Evolutionary conservation across 139 green algal genomes (phyloP), one percentile per base, ranked within the genome.

Genomic region (Picochlorum sp.): DNA sequence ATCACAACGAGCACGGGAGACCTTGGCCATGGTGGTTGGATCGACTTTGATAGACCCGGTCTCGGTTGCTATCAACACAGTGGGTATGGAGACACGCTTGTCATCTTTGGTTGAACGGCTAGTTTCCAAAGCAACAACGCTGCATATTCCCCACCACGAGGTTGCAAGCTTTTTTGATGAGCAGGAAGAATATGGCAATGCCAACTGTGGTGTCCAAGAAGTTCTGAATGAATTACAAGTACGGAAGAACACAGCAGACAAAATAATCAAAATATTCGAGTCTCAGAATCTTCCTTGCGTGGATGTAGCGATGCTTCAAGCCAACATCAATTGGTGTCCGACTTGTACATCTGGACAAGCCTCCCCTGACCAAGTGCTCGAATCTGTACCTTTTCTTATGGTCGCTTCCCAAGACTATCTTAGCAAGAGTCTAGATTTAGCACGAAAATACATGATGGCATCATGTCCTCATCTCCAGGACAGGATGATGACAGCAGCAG

Each of bases 11-110:
- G 83, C 83, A 13, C 66, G 73, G 61, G 38, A 75, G 15, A 56
- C 81, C 66, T 69, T 86, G 14, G 51, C 88, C 15, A 44, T 89
- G 38, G 74, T 89, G 26, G 55, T 58, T 4, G 58, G 62, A 1
- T 23, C 49, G 20, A 23, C 26, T 38, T n/a, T 38, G 5, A 24
- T 67, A 32, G 49, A 50, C 24, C 75, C 78, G 8, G 26, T 85
- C 10, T 57, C 23, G 6, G 57, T 21, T 52, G 75, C 79, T 28
- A 57, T 81, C 11, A 50, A 24, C 3, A 49, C 50, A n/a, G 41
- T 37, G n/a, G 51, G 65, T 15, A 41, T 37, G 20, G 60, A 68
- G 28, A 56, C 49, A 3, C 67, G 78, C 24, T 34, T 68, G 7
- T 73, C 63, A 15, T 70, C 56, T 15, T 70, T 84, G 57, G 45